Evolutionary conservation across 2,329 filamentous ascomycete species (phyloP).

Genomic region (Bipolaris cookei): DNA sequence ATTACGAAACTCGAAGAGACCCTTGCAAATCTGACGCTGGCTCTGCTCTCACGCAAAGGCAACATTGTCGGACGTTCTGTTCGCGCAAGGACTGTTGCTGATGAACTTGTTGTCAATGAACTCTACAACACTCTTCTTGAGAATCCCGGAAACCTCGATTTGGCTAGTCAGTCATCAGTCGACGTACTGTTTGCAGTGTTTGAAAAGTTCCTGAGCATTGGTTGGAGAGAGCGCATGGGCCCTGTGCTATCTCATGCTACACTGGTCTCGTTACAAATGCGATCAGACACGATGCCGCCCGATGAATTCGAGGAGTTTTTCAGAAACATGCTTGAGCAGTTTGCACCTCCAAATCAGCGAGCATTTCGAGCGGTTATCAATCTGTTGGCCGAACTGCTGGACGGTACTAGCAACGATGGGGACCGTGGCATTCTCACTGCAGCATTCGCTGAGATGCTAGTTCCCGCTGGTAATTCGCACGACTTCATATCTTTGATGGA

Average conservation of each 20-base stretch:
- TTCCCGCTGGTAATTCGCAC: conserved; percentile 76
- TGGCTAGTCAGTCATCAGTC: conserved; percentile 74
- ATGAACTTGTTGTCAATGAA: conserved; percentile 84
- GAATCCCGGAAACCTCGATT: conserved; percentile 77
- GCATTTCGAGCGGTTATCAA: conserved; percentile 86
- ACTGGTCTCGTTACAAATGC: conserved; percentile 75
- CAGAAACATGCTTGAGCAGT: conserved; percentile 57
- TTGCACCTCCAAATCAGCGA: conserved; percentile 67
- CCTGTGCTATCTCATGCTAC: conserved; percentile 76
- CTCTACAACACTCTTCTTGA: conserved; percentile 89
- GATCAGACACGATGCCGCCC: conserved; percentile 67
- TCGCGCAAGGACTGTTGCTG: conserved; percentile 70
- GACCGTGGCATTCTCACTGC: conserved; percentile 87
- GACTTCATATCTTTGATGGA: conserved; percentile 89
- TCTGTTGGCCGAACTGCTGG: conserved; percentile 83
- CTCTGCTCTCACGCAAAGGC: conserved; percentile 82
- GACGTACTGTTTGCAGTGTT: conserved; percentile 91
- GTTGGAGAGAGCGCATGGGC: conserved; percentile 88
- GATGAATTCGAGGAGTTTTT: conserved; percentile 72
- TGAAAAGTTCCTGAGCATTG: conserved; percentile 87
- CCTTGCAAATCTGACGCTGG: conserved; percentile 81
- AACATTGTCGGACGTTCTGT: conserved; percentile 82
- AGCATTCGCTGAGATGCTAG: conserved; percentile 85
- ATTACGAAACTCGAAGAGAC: conserved; percentile 81
- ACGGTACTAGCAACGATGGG: conserved; percentile 88